Evolutionary conservation across 192 early-diverging fungal genomes (phyloP), one percentile per base, ranked within the genome.

Genomic region (Umbelopsis sp.): DNA sequence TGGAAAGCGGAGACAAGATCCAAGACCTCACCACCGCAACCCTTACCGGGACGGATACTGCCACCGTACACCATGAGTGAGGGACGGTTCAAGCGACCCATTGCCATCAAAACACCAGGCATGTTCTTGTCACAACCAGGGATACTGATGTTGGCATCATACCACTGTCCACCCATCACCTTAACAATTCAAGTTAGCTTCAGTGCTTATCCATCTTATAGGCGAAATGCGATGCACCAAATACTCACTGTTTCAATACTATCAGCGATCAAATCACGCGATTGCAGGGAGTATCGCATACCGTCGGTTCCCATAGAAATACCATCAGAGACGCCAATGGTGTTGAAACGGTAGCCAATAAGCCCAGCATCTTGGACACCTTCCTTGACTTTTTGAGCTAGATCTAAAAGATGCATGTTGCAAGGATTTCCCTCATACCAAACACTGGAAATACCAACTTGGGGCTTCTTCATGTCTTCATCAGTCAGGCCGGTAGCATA

Each of bases 401-500:
- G 85, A 73, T 97, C 93, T 64, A 91, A 79, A 45, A 99, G 85
- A 70, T 99, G 98, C 98, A 99, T 99, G 82, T 99, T 99, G 86
- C 98, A 99, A 11, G 98, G 96, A 82, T 99, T 99, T 69, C 98
- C 98, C 78, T 99, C 98, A 76, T 95, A 98, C 95, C 96, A 96
- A 16, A 99, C 96, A 81, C 90, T 92, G 9, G 94, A 88, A 73
- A 99, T 99, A 41, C 98, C 98, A 33, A 99, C 94, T 84, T 98
- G 96, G 20, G 95, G 88, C 77, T 93, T 90, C 69, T 76, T 78
- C 85, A 99, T 86, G 67, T 97, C 92, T 5, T 80, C 85, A 25
- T 90, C 87, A 53, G 85, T 88, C 68, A 99, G 79, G 23, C 98
- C 98, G 5, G 95, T 98, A n/a, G 91, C 98, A 74, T 95, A 91